Percentiles rank a stretch among this genome's conserved stretches.
phyloP scores from a whole-genome alignment of 106 monocot species.

The Agapanthus africanus region DNA sequence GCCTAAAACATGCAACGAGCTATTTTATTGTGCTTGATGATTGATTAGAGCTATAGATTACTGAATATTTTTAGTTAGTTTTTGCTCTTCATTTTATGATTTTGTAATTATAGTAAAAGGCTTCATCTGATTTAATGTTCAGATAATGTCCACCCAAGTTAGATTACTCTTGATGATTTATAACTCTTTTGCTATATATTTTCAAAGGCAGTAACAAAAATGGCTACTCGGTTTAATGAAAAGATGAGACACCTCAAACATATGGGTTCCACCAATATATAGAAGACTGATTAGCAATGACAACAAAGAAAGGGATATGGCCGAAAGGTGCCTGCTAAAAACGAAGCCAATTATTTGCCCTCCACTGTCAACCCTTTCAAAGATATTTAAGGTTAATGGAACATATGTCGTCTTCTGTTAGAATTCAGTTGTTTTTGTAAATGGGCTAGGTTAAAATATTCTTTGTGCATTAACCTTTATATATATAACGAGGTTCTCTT shows the following conservation, averaged over 20 bases:
- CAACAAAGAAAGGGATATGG: conserved; percentile 40
- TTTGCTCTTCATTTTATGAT: not conserved
- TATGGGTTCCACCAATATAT: conserved; percentile 49
- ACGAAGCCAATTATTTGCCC: conserved; percentile 25
- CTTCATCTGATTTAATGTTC: not conserved
- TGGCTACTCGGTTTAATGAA: conserved; percentile 25
- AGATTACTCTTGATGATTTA: not conserved
- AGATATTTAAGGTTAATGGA: conserved; percentile 19
- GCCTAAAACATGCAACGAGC: no score
- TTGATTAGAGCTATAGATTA: no score
- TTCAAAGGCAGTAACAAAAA: conserved; percentile 33
- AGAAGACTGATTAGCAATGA: conserved; percentile 48
- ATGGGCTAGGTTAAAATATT: not conserved
- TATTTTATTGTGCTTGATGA: no score
- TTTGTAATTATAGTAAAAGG: not conserved
- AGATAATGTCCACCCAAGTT: not conserved
- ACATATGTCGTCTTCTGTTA: not conserved
- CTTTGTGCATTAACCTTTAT: not conserved
- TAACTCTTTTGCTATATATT: conserved; percentile 4
- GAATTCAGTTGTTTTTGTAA: not conserved
- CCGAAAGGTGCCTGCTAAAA: conserved; percentile 46
- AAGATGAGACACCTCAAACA: conserved; percentile 32
- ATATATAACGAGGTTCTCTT: not conserved
- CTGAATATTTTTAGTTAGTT: not conserved
- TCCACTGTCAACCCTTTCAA: conserved; percentile 29